Conservation (phyloP, 192 early-diverging fungal genomes). For the Coemansia sp. region DNA sequence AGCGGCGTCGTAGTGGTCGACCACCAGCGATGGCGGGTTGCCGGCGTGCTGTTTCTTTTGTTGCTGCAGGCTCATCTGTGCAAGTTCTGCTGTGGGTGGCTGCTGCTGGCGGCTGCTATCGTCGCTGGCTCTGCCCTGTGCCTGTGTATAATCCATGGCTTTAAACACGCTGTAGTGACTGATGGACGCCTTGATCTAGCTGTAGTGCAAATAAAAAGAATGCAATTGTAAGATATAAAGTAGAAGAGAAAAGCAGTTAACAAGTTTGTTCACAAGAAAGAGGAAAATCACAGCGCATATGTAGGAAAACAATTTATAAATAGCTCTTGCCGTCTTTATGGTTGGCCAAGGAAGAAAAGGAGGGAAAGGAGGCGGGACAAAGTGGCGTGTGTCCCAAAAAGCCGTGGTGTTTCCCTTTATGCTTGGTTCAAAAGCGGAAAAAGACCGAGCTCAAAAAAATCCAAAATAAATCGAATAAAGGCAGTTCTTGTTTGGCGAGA, state of each 20-base stretch:
- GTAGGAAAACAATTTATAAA: too few relatives aligned
- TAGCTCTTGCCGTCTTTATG: background rate
- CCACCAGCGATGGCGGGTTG: background rate
- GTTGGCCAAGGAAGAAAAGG: background rate
- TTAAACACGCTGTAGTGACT: background rate
- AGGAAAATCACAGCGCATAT: too few relatives aligned
- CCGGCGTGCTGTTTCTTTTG: too few relatives aligned
- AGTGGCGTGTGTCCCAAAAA: too few relatives aligned
- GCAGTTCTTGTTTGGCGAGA: too few relatives aligned
- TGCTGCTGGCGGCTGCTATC: slow-evolving; percentile 11
- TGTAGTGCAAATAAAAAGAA: background rate
- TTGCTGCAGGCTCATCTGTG: slow-evolving; percentile 21
- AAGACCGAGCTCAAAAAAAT: too few relatives aligned
- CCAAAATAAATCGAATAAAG: too few relatives aligned
- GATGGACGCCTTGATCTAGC: background rate
- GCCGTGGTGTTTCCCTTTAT: too few relatives aligned
- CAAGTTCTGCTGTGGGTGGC: slow-evolving; percentile 22
- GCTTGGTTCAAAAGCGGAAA: too few relatives aligned
- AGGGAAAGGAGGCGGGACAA: too few relatives aligned
- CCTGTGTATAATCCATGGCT: background rate
- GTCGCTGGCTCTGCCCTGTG: background rate
- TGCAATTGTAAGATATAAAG: background rate
- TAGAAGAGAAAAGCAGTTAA: background rate
- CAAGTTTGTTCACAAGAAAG: too few relatives aligned
- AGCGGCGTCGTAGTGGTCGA: slow-evolving; percentile 1